Conservation (phyloP, 176 grass and related monocot genomes). For the Hyparrhenia diplandra region DNA sequence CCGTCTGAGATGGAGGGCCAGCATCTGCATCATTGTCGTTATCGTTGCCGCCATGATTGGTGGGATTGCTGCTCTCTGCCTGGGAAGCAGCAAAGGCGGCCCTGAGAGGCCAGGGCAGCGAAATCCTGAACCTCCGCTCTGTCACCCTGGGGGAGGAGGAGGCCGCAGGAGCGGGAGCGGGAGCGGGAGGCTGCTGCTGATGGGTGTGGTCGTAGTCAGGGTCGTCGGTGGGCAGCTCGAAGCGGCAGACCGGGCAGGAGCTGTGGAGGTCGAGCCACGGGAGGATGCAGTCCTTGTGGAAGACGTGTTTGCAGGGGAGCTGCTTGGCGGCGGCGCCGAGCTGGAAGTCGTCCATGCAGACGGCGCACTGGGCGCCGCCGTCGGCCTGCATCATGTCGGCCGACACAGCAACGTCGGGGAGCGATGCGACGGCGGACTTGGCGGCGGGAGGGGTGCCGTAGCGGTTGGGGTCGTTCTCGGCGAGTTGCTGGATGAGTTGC, state of each 20-base stretch:
- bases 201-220: slow-evolving; percentile 29
- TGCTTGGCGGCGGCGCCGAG: slow-evolving; percentile 63
- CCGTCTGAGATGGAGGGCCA: no score
- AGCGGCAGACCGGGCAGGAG: slow-evolving; percentile 91
- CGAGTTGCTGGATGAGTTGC: slow-evolving; percentile 97
- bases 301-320: slow-evolving; percentile 92
- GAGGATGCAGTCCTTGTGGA: slow-evolving; percentile 92
- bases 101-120: slow-evolving; percentile 66
- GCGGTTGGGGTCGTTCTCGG: slow-evolving; percentile 93
- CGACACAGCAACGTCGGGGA: slow-evolving; percentile 62
- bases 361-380: slow-evolving; percentile 73
- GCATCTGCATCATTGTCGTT: no score
- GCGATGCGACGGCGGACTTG: slow-evolving; percentile 64
- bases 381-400: slow-evolving; percentile 54
- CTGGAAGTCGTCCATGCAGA: slow-evolving; percentile 89
- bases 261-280: slow-evolving; percentile 96
- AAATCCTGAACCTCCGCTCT: slow-evolving; percentile 96
- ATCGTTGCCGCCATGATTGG: no score
- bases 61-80: slow-evolving; percentile 37
- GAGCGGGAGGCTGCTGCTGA: not conserved
- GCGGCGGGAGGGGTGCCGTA: slow-evolving; percentile 83
- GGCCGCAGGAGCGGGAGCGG: not conserved
- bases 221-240: slow-evolving; percentile 81
- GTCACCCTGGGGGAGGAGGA: slow-evolving; percentile 41
- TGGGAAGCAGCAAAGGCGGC: slow-evolving; percentile 28